These are phyloP conservation scores for Herpetomonas samuelpessoai DNA, from an alignment of 208 protist genomes.

Conservation along the genomic window DNA sequence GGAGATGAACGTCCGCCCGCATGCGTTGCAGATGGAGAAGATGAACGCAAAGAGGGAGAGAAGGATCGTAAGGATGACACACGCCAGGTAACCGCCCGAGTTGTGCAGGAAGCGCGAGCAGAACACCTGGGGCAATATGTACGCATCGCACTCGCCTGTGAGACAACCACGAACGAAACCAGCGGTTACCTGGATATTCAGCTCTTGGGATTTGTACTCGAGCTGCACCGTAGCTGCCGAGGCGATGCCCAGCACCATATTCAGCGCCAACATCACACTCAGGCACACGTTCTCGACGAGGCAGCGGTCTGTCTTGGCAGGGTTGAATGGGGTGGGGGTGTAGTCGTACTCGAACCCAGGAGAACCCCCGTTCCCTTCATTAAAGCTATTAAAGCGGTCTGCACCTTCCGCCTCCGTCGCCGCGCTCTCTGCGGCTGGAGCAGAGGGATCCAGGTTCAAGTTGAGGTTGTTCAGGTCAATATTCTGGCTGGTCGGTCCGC, in stretches of 20 bases:
- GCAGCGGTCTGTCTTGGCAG: slow-evolving; percentile 25
- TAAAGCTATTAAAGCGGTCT: too few species aligned
- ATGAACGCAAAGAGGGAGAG: slow-evolving; percentile 15
- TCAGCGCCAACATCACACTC: slow-evolving; percentile 12
- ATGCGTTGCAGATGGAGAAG: slow-evolving; percentile 16
- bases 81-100: slow-evolving; percentile 16
- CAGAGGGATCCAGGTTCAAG: too few species aligned
- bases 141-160: slow-evolving; percentile 4
- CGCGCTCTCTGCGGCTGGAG: too few species aligned
- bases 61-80: slow-evolving; percentile 17
- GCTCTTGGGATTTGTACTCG: slow-evolving; percentile 4
- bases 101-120: slow-evolving; percentile 16
- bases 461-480: neutral
- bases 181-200: slow-evolving; percentile 16
- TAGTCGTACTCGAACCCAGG: slow-evolving; percentile 26
- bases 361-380: too few species aligned
- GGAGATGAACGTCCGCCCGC: slow-evolving; percentile 23
- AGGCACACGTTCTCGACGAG: slow-evolving; percentile 32
- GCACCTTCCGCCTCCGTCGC: too few species aligned
- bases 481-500: neutral
- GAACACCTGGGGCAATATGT: slow-evolving; percentile 14
- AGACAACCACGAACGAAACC: slow-evolving; percentile 12
- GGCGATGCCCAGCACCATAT: slow-evolving; percentile 19
- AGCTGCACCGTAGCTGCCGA: slow-evolving; percentile 19
- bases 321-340: slow-evolving; percentile 30